phyloP scores from a whole-genome alignment of 805 yeast genomes.

The Cyberlindnera veronae region DNA sequence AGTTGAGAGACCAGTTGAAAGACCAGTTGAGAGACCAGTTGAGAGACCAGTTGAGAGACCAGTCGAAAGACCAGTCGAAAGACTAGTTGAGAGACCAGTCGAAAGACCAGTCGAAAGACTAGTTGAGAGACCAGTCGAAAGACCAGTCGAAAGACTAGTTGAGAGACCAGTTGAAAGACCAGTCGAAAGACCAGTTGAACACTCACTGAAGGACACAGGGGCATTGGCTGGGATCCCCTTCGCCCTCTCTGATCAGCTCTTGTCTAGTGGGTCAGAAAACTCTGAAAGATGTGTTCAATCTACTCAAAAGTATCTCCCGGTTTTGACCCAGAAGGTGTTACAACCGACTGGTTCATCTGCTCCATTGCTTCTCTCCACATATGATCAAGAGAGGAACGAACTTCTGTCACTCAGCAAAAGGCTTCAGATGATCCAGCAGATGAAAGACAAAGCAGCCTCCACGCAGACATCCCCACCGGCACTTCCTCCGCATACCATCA shows the following conservation, averaged over 20 bases:
- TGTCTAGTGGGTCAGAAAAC: too few relatives aligned
- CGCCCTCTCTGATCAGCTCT: background rate
- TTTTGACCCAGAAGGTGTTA: too few relatives aligned
- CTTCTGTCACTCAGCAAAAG: background rate
- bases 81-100: background rate
- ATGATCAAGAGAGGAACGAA: background rate
- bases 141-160: background rate
- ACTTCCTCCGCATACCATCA: constrained; percentile 16
- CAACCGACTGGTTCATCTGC: too few relatives aligned
- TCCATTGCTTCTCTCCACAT: background rate
- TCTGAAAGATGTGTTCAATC: too few relatives aligned
- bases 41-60: too few relatives aligned
- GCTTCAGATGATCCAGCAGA: constrained; percentile 4
- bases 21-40: too few relatives aligned
- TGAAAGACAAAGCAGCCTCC: constrained; percentile 1
- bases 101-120: background rate
- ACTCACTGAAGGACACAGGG: background rate
- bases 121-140: background rate
- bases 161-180: background rate
- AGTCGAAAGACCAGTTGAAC: background rate
- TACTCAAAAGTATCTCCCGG: too few relatives aligned
- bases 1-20: too few relatives aligned
- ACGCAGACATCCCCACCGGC: constrained; percentile 8
- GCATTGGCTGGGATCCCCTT: background rate
- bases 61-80: background rate